Evolutionary conservation across 148 eudicot genomes (phyloP), one percentile per base, ranked within the genome.

Genomic region (Nyssa sinensis): DNA sequence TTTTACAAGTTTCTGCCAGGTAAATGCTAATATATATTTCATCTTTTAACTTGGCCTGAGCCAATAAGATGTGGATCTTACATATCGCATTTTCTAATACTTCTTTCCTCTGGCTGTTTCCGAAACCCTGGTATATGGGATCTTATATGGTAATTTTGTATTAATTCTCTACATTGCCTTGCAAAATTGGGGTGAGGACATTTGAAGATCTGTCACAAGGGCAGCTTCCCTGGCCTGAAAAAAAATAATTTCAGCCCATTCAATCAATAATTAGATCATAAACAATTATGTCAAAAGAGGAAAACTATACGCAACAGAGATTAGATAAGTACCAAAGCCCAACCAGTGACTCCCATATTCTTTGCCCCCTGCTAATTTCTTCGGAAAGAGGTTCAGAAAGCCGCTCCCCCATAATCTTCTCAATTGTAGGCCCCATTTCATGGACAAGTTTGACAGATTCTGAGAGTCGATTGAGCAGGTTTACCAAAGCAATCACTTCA

Each of bases 401-500:
- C 65, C 78, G 79, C 51, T 76, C 33, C 24, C 72, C 82, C 69
- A 74, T 76, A 19, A 70, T 67, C 31, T 64, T 75, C 27, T 86
- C 86, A 62, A 82, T 76, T 27, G 84, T 66, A 78, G 86, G 80
- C 29, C 75, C 78, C 69, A 78, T 80, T 64, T 87, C 86, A 4
- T 79, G 59, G 23, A 87, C 86, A 71, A 82, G 65, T 53, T 80
- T 84, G 60, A 87, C 64, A 80, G 90, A 87, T 80, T 87, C 88
- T 16, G 90, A 87, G 30, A 87, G 79, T 53, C 86, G 81, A 78
- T 87, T 78, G 64, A 87, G 88, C 74, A 87, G 77, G 71, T 87
- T 87, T 64, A 84, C 62, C 78, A 87, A 71, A 57, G 90, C 90
- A 76, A 84, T 87, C 75, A 87, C 90, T 76, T 84, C 90, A 69